Evolutionary conservation across 2,329 filamentous ascomycete genomes (phyloP), one percentile per base, ranked within the genome.

Genomic region (Fusarium humuli): DNA sequence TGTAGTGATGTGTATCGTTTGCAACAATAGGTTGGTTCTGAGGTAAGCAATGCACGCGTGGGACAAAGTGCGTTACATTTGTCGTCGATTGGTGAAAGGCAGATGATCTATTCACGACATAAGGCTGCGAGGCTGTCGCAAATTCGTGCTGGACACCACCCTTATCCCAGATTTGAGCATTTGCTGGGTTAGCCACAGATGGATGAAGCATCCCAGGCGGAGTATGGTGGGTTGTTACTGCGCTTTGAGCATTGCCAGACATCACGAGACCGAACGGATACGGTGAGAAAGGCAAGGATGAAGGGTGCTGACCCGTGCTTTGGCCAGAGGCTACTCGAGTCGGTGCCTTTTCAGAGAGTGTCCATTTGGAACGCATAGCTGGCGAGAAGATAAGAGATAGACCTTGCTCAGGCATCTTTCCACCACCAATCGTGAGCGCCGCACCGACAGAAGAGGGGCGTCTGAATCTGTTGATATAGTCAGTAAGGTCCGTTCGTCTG

Each of bases 361-460:
- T 59, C 79, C 79, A 81, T 61, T 79, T 81, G 4, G 78, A 80
- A 27, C 77, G 70, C 48, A 76, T 45, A 8, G 73, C 69, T 6
- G 79, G 75, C 7, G 63, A 62, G 29, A 81, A 75, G 16, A 4
- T 44, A 22, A 80, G 30, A 7, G 69, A 67, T 11, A 81, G 59
- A 3, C 66, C 63, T 29, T 70, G 71, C 41, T 79, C 78, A 7
- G 65, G 64, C 42, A 81, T 66, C 11, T 40, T 41, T 7, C 73
- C 72, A 9, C 59, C 49, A 3, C 66, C 72, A 46, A 73, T 65
- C 16, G 57, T 49, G 42, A 81, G 58, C 3, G 78, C 77, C 34
- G 70, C 61, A 7, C 53, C 25, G 32, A 75, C 77, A 12, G 78
- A 79, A 3, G 64, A 57, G 37, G 79, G 75, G 5, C 60, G 47